phyloP scores from a whole-genome alignment of 495 filamentous ascomycete species.

The Aspergillus wentii region DNA sequence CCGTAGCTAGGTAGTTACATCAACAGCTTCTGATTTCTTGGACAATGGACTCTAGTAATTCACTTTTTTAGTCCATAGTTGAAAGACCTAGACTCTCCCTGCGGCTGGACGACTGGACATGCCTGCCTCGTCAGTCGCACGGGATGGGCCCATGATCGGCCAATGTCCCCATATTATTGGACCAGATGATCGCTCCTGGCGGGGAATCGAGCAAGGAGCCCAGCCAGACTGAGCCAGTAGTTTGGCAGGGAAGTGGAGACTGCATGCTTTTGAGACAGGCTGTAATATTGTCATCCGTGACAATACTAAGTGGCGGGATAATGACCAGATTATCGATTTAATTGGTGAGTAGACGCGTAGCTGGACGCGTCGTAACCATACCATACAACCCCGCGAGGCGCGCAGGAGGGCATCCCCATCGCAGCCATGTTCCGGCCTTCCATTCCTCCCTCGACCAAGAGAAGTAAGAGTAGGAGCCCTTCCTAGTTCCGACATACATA shows the following conservation, averaged over 20 bases:
- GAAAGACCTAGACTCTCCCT: too few relatives aligned
- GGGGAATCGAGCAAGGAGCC: conserved; percentile 16
- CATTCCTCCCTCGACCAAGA: conserved; percentile 21
- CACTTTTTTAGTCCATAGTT: too few relatives aligned
- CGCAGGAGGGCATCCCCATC: too few relatives aligned
- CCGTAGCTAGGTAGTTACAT: too few relatives aligned
- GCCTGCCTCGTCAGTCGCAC: too few relatives aligned
- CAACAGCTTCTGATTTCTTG: too few relatives aligned
- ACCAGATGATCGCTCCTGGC: conserved; percentile 4
- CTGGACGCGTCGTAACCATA: conserved; percentile 26
- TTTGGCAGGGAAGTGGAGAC: too few relatives aligned
- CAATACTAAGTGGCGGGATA: conserved; percentile 7
- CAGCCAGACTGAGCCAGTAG: conserved; percentile 15
- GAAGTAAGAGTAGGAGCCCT: too few relatives aligned
- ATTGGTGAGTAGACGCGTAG: conserved; percentile 20
- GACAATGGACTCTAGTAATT: too few relatives aligned
- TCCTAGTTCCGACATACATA: too few relatives aligned
- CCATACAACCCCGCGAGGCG: conserved; percentile 13
- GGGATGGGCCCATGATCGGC: conserved; percentile 12
- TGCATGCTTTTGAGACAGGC: conserved; percentile 7
- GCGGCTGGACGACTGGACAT: too few relatives aligned
- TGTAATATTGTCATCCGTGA: conserved; percentile 20
- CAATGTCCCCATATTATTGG: conserved; percentile 9
- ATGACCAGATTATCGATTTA: not conserved
- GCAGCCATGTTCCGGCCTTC: conserved; percentile 18